Evolutionary conservation across 2,329 filamentous ascomycete species (phyloP), one percentile per base, ranked within the genome.

Genomic region (Fusarium protoensiforme): DNA sequence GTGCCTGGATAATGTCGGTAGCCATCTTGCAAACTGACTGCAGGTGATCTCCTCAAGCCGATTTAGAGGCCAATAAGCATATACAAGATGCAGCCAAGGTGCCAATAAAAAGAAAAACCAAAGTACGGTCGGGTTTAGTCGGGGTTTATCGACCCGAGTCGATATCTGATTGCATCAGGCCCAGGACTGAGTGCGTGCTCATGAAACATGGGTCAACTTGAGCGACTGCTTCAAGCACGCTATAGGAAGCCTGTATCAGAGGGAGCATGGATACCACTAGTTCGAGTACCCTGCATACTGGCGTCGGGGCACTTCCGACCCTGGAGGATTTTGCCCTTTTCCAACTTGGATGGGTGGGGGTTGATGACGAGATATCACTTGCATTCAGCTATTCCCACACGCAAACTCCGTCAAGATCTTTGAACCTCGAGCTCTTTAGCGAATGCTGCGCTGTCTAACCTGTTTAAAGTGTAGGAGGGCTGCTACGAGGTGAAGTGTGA

Each of bases 171-270:
- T 57, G 54, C 54, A 57, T 57, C 33, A 57, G 54, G 10, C n/a
- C 54, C 35, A 27, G 54, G 54, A 57, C 5, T 8, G 35, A 57
- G 24, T 38, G 22, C 54, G 54, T 57, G 54, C 54, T 57, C 54
- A 36, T 18, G 35, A 36, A 38, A 39, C 35, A 39, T 57, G 54
- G 54, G 35, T 39, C 35, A 57, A 14, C 35, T 29, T n/a, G 54
- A 11, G 16, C 22, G 11, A 36, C 18, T 24, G 8, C 16, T n/a
- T 38, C 3, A 22, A 57, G 20, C 54, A 57, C 54, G 35, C 22
- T 57, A 57, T 39, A 57, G 54, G 54, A 29, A 57, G 54, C 54
- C 22, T 57, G 54, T 36, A 57, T 57, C 54, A 35, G 54, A 22
- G 7, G 33, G 29, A 38, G 9, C 20, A 36, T 29, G 54, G 54